Evolutionary conservation across 305 asterid genomes (phyloP), one percentile per base, ranked within the genome.

Genomic region (Fraxinus angustifolia): DNA sequence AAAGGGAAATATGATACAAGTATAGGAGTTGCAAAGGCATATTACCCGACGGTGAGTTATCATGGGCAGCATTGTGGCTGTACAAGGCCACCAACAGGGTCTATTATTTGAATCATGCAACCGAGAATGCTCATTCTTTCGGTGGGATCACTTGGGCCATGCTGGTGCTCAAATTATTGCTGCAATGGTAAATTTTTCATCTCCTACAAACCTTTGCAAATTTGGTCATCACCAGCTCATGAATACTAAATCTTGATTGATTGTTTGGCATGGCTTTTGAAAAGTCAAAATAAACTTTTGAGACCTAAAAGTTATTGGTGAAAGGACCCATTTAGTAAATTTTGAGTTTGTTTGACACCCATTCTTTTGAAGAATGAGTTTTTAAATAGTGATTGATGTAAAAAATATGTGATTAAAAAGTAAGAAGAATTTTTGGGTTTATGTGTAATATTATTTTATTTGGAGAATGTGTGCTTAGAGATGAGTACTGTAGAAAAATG

Each of bases 1-100:
- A 90, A 97, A 83, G 99, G 97, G 5, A 91, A 87, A 68, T 93
- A 95, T 40, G 99, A 95, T 80, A 28, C 26, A 8, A 91, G 93
- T 10, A 90, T 95, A 2, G 92, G 84, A 81, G 97, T 82, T 60
- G 98, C 91, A 16, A 91, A 92, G 84, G 93, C 92, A 3, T 95
- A 92, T 79, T 95, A 93, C 87, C 83, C 97, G 84, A 93, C 98
- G 80, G 90, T 89, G 91, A 95, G 98, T 83, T 95, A 89, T 82
- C 92, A 80, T 95, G 99, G 99, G 98, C 92, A 79, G 95, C 98
- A 26, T 8, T 92, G 82, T 95, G 99, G 99, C 88, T 93, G 2
- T 87, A 95, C 79, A 93, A 84, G 14, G 95, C 98, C 91, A 93
- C 98, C 92, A 93, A 91, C 94, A 90, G 87, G 33, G 2, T 11